Base-by-base conservation (phyloP, 768 basidiomycete species). In the Suillus luteus region DNA sequence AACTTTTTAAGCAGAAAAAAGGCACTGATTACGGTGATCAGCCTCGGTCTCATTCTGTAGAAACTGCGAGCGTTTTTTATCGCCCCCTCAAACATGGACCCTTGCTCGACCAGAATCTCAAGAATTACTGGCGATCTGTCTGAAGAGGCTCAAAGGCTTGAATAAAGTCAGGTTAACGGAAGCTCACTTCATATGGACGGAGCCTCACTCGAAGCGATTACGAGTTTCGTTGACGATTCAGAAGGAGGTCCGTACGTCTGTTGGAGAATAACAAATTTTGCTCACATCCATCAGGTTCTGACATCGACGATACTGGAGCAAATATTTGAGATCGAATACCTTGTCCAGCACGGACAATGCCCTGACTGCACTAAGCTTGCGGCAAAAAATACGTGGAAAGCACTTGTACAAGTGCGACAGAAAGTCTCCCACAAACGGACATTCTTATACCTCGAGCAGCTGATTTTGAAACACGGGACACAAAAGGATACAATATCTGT, bases 381-480 rank as follows among this genome's bases (percentile, higher is more conserved):
- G 0, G 97, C 97, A 3, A 99, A 99, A 80, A 98, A 99, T 74
- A 99, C 96, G 0, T 99, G 96, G 97, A 95, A 95, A 73, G 95
- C 96, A 1, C 83, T 95, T 43, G 96, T 99, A 1, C 97, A 99
- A 81, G 95, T 99, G n/a, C 90, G 97, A 54, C 97, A 99, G 75
- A 99, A 99, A 77, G 97, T 99, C 49, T 83, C 94, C 5, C 97
- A 99, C 76, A 99, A 99, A 78, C 88, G 97, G 63, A 99, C 97
- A 1, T 99, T 99, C 81, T 78, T 99, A 70, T 99, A 89, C 81
- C 87, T 99, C 59, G 97, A 99, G 77, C 97, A 99, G 71, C 84
- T 99, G 66, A 98, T 99, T 73, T 79, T 99, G 71, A 98, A 96
- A 76, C 95, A 99, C 72, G 90, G 90, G 67, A 95, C 95, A 5